phyloP scores from a whole-genome alignment of 306 rosid genomes.

The Prunus salicina region DNA sequence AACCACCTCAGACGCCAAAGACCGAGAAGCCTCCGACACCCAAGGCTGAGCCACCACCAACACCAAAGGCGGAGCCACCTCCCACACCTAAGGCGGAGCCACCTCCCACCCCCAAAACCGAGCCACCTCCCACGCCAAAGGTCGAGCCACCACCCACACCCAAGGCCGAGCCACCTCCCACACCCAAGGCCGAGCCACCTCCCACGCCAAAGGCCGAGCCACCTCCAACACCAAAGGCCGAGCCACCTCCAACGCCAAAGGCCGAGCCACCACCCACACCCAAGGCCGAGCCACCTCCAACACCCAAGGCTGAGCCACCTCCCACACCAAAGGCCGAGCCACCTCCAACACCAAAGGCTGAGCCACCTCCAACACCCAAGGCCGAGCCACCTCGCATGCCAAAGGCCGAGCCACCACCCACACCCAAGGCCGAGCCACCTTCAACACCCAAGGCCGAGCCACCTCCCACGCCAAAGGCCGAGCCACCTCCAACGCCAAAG shows the following conservation, averaged over 20 bases:
- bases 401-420: neutral
- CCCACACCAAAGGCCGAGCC: neutral
- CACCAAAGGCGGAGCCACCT: neutral
- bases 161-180: neutral
- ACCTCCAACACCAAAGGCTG: neutral
- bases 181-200: neutral
- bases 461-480: fast-evolving
- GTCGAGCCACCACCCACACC: neutral
- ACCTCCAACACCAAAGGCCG: neutral
- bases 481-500: fast-evolving
- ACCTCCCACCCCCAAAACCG: neutral
- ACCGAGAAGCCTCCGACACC: neutral
- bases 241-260: neutral
- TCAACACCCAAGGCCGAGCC: neutral
- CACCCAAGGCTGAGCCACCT: fast-evolving
- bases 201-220: neutral
- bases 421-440: neutral
- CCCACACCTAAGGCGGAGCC: neutral
- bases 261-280: neutral
- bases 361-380: neutral
- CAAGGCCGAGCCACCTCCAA: neutral
- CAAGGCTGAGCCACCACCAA: neutral
- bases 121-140: neutral
- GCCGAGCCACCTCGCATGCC: neutral
- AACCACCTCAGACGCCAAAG: neutral